Evolutionary conservation across 352 stramenopile species (phyloP).

Genomic region (Vaucheria bursata): DNA sequence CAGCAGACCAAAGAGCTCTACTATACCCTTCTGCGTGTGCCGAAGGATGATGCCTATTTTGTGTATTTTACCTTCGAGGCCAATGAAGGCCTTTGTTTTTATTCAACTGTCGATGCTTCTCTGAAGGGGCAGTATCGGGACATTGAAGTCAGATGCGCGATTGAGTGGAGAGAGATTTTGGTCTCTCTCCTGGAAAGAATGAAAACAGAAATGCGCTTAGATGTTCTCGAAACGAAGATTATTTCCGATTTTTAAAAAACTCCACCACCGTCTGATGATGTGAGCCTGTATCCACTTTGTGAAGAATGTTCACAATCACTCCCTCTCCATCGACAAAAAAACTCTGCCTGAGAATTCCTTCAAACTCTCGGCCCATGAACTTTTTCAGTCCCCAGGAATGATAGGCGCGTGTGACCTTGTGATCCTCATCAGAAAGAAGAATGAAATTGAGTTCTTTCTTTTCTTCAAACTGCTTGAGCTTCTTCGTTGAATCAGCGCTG

Average conservation of each 20-base stretch:
- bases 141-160: neutral
- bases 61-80: neutral
- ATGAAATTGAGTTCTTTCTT: neutral
- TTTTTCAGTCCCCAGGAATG: neutral
- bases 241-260: neutral
- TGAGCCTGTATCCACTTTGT: neutral
- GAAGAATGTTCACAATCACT: neutral
- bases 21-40: neutral
- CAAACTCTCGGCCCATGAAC: neutral
- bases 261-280: neutral
- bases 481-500: neutral
- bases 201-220: neutral
- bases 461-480: neutral
- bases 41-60: neutral
- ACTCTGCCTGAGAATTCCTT: neutral
- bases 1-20: neutral
- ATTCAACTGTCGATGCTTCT: neutral
- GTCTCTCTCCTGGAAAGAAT: neutral
- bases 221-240: neutral
- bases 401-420: neutral
- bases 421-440: neutral
- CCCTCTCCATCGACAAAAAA: neutral
- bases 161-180: neutral
- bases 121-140: neutral
- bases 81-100: neutral